Conservation (phyloP, 2,329 filamentous ascomycete species). For the Aspergillus pseudonomiae region DNA sequence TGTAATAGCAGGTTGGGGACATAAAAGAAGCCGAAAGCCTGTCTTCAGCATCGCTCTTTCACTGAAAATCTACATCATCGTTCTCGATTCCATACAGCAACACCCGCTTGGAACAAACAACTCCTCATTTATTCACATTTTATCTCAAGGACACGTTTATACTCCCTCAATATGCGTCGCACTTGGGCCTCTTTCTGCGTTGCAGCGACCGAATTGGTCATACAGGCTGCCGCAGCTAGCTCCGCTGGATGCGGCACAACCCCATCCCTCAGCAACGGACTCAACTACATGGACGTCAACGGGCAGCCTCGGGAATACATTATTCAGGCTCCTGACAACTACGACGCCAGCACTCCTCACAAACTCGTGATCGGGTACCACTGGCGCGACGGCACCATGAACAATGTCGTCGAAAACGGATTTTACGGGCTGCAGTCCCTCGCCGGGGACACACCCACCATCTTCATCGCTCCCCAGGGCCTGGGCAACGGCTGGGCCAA, state of each 20-base stretch:
- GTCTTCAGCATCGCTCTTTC: neutral
- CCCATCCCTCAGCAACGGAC: constrained; percentile 1
- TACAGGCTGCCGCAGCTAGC: neutral
- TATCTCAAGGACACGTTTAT: neutral
- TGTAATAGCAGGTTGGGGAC: neutral
- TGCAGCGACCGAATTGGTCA: neutral
- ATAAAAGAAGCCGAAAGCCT: neutral
- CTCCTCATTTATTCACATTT: neutral
- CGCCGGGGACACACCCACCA: too few species aligned
- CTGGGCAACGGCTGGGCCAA: too few species aligned
- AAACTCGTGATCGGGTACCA: constrained; percentile 8
- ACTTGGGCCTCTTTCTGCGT: neutral
- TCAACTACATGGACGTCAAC: neutral
- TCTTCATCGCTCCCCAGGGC: too few species aligned
- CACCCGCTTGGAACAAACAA: neutral
- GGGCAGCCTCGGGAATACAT: constrained; percentile 8
- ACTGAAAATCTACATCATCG: neutral
- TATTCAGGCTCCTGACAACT: constrained; percentile 4
- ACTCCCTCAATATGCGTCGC: neutral
- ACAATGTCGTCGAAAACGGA: constrained; percentile 6
- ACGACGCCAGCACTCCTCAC: constrained; percentile 4
- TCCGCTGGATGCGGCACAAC: constrained; percentile 17
- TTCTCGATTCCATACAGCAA: neutral
- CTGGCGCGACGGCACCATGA: constrained; percentile 10
- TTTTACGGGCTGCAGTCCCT: constrained; percentile 18